These are phyloP conservation scores for Aspergillus neoniger DNA, from an alignment of 2,329 filamentous ascomycete species.

Conservation along the genomic window DNA sequence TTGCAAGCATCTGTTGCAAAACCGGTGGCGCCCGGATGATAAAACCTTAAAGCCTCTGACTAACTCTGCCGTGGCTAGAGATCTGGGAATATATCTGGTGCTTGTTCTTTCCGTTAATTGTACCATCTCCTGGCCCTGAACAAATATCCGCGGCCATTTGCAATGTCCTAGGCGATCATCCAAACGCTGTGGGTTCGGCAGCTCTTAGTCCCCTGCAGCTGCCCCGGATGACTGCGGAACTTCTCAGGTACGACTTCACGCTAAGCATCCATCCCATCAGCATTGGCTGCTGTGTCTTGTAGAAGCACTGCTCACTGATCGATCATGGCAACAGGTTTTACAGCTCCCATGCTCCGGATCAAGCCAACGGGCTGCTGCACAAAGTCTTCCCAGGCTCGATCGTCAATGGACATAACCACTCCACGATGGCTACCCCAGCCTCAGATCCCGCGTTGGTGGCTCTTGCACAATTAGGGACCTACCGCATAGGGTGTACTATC, in stretches of 20 bases:
- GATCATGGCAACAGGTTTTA: conserved; percentile 4
- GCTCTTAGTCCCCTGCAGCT: conserved; percentile 3
- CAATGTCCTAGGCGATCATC: conserved; percentile 11
- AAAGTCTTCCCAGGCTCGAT: neutral
- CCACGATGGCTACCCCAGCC: neutral
- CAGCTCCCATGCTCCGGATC: conserved; percentile 2
- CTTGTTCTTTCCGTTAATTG: neutral
- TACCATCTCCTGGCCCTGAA: neutral
- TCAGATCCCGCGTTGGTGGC: conserved; percentile 45
- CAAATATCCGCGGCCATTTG: neutral
- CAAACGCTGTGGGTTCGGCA: conserved; percentile 10
- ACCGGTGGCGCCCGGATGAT: neutral
- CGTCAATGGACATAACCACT: neutral
- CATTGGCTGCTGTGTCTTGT: neutral
- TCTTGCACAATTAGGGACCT: conserved; percentile 52
- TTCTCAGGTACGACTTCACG: conserved; percentile 13
- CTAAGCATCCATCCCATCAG: neutral
- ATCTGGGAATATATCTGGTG: neutral
- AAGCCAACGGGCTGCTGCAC: neutral
- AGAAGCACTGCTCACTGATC: neutral
- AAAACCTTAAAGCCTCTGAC: neutral
- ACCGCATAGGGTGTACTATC: conserved; percentile 44
- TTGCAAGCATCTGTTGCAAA: neutral
- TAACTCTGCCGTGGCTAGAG: neutral
- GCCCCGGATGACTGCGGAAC: conserved; percentile 16